phyloP scores from a whole-genome alignment of 495 filamentous ascomycete species.

The Geopyxis carbonaria region DNA sequence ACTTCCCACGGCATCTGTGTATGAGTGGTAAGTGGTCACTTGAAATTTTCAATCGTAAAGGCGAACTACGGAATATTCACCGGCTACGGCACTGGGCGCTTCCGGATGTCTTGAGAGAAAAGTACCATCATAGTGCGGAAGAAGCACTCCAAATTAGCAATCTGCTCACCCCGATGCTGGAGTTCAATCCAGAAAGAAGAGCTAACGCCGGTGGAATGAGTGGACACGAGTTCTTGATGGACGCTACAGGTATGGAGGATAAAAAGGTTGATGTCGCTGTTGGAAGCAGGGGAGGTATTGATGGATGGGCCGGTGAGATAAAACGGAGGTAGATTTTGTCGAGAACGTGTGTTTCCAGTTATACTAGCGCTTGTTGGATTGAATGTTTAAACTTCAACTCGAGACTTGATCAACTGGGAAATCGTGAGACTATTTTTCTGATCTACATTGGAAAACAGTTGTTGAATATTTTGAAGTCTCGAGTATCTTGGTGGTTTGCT shows the following conservation, averaged over 20 bases:
- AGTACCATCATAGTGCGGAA: slow-evolving; percentile 79
- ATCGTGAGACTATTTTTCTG: too few species aligned
- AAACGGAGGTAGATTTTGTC: slow-evolving; percentile 26
- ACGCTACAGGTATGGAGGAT: slow-evolving; percentile 72
- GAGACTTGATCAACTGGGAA: too few species aligned
- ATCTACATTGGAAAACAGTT: too few species aligned
- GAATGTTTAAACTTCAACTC: too few species aligned
- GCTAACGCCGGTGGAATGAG: slow-evolving; percentile 96
- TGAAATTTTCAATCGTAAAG: slow-evolving; percentile 97
- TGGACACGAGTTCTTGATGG: slow-evolving; percentile 59
- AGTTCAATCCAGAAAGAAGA: slow-evolving; percentile 65
- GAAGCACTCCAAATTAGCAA: slow-evolving; percentile 64
- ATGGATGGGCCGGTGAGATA: slow-evolving; percentile 83
- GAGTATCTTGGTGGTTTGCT: too few species aligned
- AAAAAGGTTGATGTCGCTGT: slow-evolving; percentile 52
- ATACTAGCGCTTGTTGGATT: too few species aligned
- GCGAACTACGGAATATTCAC: slow-evolving; percentile 95
- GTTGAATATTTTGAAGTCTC: too few species aligned
- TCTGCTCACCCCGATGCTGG: slow-evolving; percentile 84
- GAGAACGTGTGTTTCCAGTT: too few species aligned
- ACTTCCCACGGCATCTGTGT: slow-evolving; percentile 81
- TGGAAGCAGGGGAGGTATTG: slow-evolving; percentile 78
- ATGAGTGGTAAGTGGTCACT: slow-evolving; percentile 91
- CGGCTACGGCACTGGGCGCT: slow-evolving; percentile 91
- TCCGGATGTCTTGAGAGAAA: slow-evolving; percentile 83